These are phyloP conservation scores for Amborella trichopoda DNA, from an alignment of 164 flowering plant genomes.

Conservation along the genomic window DNA sequence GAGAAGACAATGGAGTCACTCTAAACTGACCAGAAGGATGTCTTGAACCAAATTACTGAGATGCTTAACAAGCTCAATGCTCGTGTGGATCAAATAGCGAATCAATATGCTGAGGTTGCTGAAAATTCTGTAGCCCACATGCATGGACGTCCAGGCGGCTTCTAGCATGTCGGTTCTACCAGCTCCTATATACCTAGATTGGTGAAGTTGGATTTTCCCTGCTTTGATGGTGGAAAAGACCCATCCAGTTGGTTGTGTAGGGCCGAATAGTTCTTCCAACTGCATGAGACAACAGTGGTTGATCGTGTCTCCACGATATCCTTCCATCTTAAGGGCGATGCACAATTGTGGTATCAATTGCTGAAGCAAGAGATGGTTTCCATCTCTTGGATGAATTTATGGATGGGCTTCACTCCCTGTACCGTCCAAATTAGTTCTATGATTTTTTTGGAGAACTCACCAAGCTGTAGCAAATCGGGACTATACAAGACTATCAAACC, in stretches of 20 bases:
- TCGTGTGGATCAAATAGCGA: not conserved
- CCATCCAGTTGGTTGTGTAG: not conserved
- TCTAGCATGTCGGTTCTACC: not conserved
- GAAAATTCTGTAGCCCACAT: not conserved
- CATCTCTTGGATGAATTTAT: too few relatives aligned
- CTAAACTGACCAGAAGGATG: not conserved
- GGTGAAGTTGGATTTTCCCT: slow-evolving; percentile 1
- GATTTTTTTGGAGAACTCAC: too few relatives aligned
- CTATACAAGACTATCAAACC: too few relatives aligned
- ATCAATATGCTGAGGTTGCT: not conserved
- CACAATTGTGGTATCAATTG: too few relatives aligned
- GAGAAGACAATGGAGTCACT: not conserved
- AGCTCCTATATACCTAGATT: not conserved
- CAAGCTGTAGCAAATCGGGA: too few relatives aligned
- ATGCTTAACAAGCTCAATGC: not conserved
- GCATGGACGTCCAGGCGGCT: not conserved
- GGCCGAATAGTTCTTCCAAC: too few relatives aligned
- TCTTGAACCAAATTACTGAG: not conserved
- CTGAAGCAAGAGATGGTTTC: too few relatives aligned
- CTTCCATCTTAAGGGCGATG: too few relatives aligned
- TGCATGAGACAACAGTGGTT: too few relatives aligned
- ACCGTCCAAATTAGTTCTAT: too few relatives aligned
- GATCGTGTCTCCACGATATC: too few relatives aligned
- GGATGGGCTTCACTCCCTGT: too few relatives aligned
- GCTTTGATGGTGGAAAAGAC: not conserved